Base-by-base conservation (phyloP, 805 yeast genomes). In the Candida nemodendra region DNA sequence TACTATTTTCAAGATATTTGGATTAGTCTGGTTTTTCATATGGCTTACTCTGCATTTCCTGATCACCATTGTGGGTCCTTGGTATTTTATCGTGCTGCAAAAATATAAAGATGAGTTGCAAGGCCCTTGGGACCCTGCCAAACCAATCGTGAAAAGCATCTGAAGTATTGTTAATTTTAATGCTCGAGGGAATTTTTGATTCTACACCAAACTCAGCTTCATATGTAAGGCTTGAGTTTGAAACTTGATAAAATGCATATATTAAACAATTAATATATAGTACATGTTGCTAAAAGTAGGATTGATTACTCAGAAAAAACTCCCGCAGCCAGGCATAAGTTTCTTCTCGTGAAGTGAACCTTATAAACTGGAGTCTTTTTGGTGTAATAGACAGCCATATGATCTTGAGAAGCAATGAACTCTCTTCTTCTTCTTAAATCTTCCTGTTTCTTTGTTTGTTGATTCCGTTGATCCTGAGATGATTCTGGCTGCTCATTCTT, bases 91-190 rank as follows among this genome's bases (percentile, higher is more conserved):
- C 32, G 71, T 71, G 21, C 64, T 88, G 27, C 96, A 87, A 54
- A 75, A 77, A 58, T 86, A 86, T 57, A 87, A 87, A 59, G 85
- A 80, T 56, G 95, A 86, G 58, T 66, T 87, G 36, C 90, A 84
- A 58, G 96, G 96, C 0, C 96, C 96, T 1, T 87, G 96, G 96
- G 96, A 87, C 57, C 78, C 84, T 1, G 95, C 95, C 5, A 79
- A 75, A 54, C 95, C 95, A 1, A 66, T 76, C 7, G 64, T 79
- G 18, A 68, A 72, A 61, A 48, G 59, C 23, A 34, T 48, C 11
- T 51, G 38, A 32, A 22, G 14, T 22, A 29, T 21, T 17, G 7
- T 6, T 12, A 5, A 15, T 18, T 12, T 15, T 18, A 32, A 26
- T n/a, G n/a, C 11, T 21, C 24, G 11, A 21, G 24, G 11, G 24